Conservation (phyloP, 306 rosid genomes). For the Prunus fruticosa region DNA sequence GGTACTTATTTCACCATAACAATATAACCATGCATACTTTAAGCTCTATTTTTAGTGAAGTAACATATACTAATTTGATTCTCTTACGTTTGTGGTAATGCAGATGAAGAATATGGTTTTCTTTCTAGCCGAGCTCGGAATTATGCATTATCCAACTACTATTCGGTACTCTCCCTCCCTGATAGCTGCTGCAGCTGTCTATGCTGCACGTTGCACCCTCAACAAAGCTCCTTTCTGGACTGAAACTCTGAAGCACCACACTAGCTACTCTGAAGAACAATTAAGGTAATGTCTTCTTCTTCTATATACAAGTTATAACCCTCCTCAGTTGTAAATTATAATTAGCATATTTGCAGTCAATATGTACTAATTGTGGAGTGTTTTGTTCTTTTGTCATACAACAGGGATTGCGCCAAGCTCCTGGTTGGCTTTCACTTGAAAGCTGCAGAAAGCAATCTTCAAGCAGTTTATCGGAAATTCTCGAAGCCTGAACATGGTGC, state of each 20-base stretch:
- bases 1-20: constrained; percentile 28
- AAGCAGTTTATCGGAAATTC: constrained; percentile 57
- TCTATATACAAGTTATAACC: too few relatives aligned
- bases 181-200: constrained; percentile 80
- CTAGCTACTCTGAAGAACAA: constrained; percentile 63
- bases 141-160: constrained; percentile 46
- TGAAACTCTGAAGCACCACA: constrained; percentile 58
- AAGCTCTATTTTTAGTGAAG: background rate
- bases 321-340: background rate
- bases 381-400: background rate
- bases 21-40: background rate
- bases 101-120: constrained; percentile 63
- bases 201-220: constrained; percentile 63
- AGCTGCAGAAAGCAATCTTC: constrained; percentile 49
- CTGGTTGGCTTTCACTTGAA: constrained; percentile 47
- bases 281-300: constrained; percentile 37
- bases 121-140: constrained; percentile 67
- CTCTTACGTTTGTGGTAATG: constrained; percentile 15
- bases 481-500: constrained; percentile 34
- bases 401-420: constrained; percentile 57
- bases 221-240: constrained; percentile 59
- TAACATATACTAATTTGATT: background rate
- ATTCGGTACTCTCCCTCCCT: constrained; percentile 46
- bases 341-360: too few relatives aligned
- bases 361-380: background rate